Evolutionary conservation across 2,329 filamentous ascomycete genomes (phyloP), one percentile per base, ranked within the genome.

Genomic region (Graphilbum fragrans): DNA sequence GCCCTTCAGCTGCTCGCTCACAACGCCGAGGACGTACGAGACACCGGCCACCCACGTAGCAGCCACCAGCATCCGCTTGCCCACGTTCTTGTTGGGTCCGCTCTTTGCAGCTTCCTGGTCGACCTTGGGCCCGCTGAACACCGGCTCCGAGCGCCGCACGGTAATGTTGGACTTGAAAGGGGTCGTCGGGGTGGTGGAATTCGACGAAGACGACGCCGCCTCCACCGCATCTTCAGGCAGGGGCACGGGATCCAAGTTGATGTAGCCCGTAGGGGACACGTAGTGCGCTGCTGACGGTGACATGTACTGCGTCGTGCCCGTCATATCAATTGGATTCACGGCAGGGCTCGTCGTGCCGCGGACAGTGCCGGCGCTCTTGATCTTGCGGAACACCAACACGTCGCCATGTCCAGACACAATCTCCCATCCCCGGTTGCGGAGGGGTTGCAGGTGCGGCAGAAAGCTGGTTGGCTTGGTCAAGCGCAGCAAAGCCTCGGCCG

Each of bases 361-460:
- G n/a, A n/a, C n/a, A n/a, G n/a, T n/a, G 25, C 8, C 25, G 14
- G 23, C 33, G 10, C 27, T 32, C 7, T 66, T 63, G 4, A 74
- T 67, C 56, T 81, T 79, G 47, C 75, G 76, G 52, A 84, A 81
- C 4, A 86, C 69, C 21, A 85, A 64, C 5, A 82, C 64, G 47
- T 84, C 70, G 6, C 70, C 70, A 37, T 66, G 66, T 2, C 77
- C 79, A 2, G 78, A 75, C 2, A 79, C 69, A 32, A 83, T 76
- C 50, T 82, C 78, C 47, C 77, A 85, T 0, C 80, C 80, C 42
- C 80, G 65, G 0, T 64, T 61, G 45, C 77, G 67, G 2, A 83
- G 64, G 1, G 66, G 57, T 4, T 64, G 62, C 43, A 85, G 77
- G 49, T 82, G 67, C 4, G 77, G 69, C 12, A 83, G 66, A 57